Base-by-base conservation (phyloP, 106 monocot species). In the Chionographis japonica region DNA sequence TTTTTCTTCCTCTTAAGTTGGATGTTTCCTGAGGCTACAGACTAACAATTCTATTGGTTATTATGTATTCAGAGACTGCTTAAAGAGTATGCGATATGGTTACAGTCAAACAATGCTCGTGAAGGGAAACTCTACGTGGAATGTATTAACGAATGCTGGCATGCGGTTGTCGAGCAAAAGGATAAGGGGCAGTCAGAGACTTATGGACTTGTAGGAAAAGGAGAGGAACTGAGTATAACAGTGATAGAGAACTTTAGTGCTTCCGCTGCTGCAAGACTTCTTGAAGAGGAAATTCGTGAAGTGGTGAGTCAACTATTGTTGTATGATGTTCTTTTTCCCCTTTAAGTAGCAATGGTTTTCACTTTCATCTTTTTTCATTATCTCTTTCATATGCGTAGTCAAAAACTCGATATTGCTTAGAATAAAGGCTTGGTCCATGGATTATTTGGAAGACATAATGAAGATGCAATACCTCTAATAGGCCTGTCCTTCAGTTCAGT, bases 211-310 rank as follows among this genome's bases (percentile, higher is more conserved):
- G 54, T 80, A 39, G 62, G 61, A 16, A 69, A 76, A 12, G 69
- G 40, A 46, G 78, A 83, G 6, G 63, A 79, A 50, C 66, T 81
- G 14, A 79, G 92, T 58, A 46, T 76, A 10, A 81, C 85, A 69
- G 84, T 87, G 43, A 46, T 81, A 17, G 72, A 87, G 38, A 83
- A 67, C 65, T 98, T 98, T 58, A 92, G 81, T 74, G 66, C 93
- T 50, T 72, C 72, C 66, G 86, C 93, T 73, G 90, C 89, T 78
- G 61, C 97, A 61, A 90, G 52, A 74, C 85, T 93, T 61, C 81
- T 90, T 67, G 97, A 98, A 64, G 83, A 93, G 73, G 97, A 98
- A 83, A 85, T 98, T 56, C 87, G 87, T 55, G 97, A 93, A 93
- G 82, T 81, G 81, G 97, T 98, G 63, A 75, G 83, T 81, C 53